Percentiles rank a stretch among this genome's conserved stretches.
Evolutionary conservation across 176 grass and related monocot species (phyloP).

Genomic region (Puccinellia tenuiflora): DNA sequence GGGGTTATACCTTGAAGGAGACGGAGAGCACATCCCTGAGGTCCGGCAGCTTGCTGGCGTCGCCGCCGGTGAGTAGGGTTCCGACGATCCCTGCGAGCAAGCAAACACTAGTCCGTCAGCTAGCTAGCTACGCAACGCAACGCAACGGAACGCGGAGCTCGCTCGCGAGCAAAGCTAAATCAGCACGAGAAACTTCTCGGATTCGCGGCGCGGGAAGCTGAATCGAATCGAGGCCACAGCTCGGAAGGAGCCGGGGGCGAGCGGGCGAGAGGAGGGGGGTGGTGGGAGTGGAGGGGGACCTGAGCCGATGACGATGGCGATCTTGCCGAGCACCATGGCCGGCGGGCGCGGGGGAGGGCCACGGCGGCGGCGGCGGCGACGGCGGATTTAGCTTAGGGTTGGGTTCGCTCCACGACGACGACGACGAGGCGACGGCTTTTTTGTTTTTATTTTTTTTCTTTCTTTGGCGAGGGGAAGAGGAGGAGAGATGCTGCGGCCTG

Average conservation of each 20-base stretch:
- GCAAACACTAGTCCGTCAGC: background rate
- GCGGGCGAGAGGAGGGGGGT: background rate
- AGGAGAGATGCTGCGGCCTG: background rate
- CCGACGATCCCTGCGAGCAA: conserved; percentile 39
- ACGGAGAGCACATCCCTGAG: conserved; percentile 28
- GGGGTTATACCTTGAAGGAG: conserved; percentile 34
- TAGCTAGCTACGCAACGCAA: background rate
- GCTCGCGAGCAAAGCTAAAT: background rate
- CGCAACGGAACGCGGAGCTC: too few species aligned
- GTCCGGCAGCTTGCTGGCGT: conserved; percentile 18
- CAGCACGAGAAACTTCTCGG: background rate
- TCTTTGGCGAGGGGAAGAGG: background rate
- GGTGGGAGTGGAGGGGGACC: background rate
- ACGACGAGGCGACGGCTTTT: background rate
- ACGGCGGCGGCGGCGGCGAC: background rate
- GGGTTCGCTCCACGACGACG: too few species aligned
- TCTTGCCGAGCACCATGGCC: conserved; percentile 48
- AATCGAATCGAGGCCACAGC: background rate
- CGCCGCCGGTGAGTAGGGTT: conserved; percentile 32
- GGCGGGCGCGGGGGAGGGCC: background rate
- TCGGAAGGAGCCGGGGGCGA: too few species aligned
- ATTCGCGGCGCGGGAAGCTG: background rate
- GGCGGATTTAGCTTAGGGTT: too few species aligned
- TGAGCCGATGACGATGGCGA: conserved; percentile 51
- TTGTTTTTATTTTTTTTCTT: background rate